These are phyloP conservation scores for Fusarium sp. DNA, from an alignment of 2,329 filamentous ascomycete genomes.

Conservation along the genomic window DNA sequence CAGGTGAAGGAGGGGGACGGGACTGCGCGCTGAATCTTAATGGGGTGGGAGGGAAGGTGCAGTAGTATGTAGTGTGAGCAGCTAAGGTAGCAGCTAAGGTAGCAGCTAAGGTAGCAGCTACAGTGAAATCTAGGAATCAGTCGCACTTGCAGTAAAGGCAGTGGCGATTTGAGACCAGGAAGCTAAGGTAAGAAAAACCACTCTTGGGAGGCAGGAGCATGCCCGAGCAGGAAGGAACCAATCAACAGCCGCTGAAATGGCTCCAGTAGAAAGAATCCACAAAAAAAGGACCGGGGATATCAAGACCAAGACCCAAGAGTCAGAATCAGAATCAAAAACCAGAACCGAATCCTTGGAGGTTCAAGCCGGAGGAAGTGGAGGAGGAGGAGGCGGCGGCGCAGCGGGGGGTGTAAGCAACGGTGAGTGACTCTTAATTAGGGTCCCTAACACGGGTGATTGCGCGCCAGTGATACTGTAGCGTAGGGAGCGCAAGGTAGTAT, in stretches of 20 bases:
- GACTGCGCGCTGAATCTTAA: constrained; percentile 35
- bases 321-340: constrained; percentile 8
- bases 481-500: constrained; percentile 15
- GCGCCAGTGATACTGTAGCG: constrained; percentile 28
- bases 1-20: constrained; percentile 40
- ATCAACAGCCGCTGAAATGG: constrained; percentile 20
- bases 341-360: neutral
- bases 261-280: constrained; percentile 18
- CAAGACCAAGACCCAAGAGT: constrained; percentile 13
- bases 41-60: constrained; percentile 38
- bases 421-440: constrained; percentile 25
- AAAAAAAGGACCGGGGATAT: constrained; percentile 24
- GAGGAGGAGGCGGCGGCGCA: constrained; percentile 26
- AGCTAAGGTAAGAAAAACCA: constrained; percentile 24
- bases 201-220: constrained; percentile 23
- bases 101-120: constrained; percentile 13
- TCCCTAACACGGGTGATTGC: constrained; percentile 16
- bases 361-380: constrained; percentile 29
- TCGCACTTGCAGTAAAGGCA: constrained; percentile 29
- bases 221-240: constrained; percentile 18
- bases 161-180: constrained; percentile 33
- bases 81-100: constrained; percentile 11
- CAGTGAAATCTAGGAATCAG: constrained; percentile 22
- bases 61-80: constrained; percentile 35
- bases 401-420: constrained; percentile 31